These are phyloP conservation scores for Panaeolus papilionaceus DNA, from an alignment of 768 basidiomycete species.

Conservation along the genomic window DNA sequence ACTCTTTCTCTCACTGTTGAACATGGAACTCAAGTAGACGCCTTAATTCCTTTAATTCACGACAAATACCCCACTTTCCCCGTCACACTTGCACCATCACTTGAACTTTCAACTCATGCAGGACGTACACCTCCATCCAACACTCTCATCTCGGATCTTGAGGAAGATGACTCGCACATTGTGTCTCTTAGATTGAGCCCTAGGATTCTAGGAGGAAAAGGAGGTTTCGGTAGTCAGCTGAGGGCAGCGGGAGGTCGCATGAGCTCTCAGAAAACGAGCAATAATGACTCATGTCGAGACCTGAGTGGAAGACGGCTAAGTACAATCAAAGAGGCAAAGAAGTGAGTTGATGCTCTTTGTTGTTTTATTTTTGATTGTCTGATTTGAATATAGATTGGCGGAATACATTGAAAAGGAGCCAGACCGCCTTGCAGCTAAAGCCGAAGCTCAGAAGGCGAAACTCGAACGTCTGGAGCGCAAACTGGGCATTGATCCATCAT, in stretches of 20 bases:
- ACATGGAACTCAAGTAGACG: conserved; percentile 33
- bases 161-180: conserved; percentile 34
- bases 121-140: conserved; percentile 38
- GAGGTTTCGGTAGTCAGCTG: conserved; percentile 96
- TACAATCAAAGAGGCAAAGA: conserved; percentile 96
- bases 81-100: conserved; percentile 32
- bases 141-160: conserved; percentile 34
- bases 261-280: conserved; percentile 94
- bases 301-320: conserved; percentile 88
- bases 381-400: conserved; percentile 60
- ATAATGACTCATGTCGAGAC: conserved; percentile 95
- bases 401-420: conserved; percentile 88
- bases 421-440: conserved; percentile 76
- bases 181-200: conserved; percentile 79
- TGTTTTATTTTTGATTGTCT: background rate
- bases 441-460: conserved; percentile 81
- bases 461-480: conserved; percentile 85
- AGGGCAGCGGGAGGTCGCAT: conserved; percentile 97
- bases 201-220: conserved; percentile 87
- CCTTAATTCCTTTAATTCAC: conserved; percentile 39
- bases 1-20: conserved; percentile 45
- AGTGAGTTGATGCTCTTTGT: conserved; percentile 52
- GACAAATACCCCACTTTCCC: conserved; percentile 43
- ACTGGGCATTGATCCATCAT: conserved; percentile 66
- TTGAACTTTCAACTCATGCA: conserved; percentile 45